Evolutionary conservation across 495 filamentous ascomycete species (phyloP), one percentile per base, ranked within the genome.

Genomic region (Hypoxylon intermedium): DNA sequence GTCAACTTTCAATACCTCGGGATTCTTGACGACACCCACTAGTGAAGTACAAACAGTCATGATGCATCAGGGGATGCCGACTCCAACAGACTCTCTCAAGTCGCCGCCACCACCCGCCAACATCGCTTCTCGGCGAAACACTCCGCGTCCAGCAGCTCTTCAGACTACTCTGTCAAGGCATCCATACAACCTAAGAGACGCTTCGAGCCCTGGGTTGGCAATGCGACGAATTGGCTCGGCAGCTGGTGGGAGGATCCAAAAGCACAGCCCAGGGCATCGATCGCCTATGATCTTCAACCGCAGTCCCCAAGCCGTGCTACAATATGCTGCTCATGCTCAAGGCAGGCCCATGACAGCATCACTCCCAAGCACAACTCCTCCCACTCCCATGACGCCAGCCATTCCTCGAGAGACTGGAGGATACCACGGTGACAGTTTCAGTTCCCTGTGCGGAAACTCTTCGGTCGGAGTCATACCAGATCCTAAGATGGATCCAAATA

Each of bases 141-240:
- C 74, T 44, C 69, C 75, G 6, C 72, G 77, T 9, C 77, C 78
- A 1, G 72, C 77, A 9, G 67, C 72, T 12, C 70, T 82, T 5
- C 74, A 71, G 11, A 62, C 74, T 13, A 26, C 67, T 12, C 63
- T 75, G 2, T 56, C 75, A 1, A 70, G 77, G 12, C n/a, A n/a
- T n/a, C n/a, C n/a, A n/a, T n/a, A n/a, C n/a, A n/a, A n/a, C 50
- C 58, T 75, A 13, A 33, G 65, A 5, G 77, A 77, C 11, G 65
- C 70, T 12, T 69, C 73, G 3, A 76, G 72, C 63, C 74, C 78
- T 5, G 60, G 49, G n/a, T 30, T 60, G 31, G 52, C 63, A 19
- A 74, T 82, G 60, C 67, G 79, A 34, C 74, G 79, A n/a, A 77
- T 82, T 21, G 74, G 72, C 7, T 80, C 79, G 6, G 72, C 75